phyloP scores from a whole-genome alignment of 345 rosid genomes.

The Acer campestre region DNA sequence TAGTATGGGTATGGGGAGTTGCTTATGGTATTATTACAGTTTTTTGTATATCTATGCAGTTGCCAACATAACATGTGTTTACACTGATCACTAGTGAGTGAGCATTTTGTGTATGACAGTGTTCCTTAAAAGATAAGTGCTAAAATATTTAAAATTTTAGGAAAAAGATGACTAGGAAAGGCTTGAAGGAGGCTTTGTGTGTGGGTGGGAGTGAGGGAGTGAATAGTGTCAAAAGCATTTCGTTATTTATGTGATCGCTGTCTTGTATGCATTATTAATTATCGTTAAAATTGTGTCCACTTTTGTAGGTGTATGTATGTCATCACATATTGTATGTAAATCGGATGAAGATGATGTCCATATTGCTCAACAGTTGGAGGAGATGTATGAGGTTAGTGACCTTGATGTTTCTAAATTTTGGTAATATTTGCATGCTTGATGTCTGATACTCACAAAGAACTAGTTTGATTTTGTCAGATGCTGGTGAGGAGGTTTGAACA shows the following conservation, averaged over 20 bases:
- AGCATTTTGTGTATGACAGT: background rate
- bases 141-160: background rate
- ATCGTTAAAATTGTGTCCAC: background rate
- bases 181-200: background rate
- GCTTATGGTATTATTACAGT: background rate
- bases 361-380: constrained; percentile 56
- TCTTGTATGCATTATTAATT: background rate
- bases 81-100: background rate
- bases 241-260: background rate
- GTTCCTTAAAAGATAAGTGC: background rate
- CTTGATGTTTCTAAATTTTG: constrained; percentile 9
- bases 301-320: constrained; percentile 73
- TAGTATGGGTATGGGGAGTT: background rate
- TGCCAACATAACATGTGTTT: background rate
- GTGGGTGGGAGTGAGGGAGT: background rate
- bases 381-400: constrained; percentile 63
- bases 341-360: constrained; percentile 38
- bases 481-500: constrained; percentile 59
- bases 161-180: background rate
- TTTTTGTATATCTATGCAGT: background rate
- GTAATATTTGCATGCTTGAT: constrained; percentile 10
- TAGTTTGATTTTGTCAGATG: constrained; percentile 47
- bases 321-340: constrained; percentile 55
- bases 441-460: constrained; percentile 13
- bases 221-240: too few species aligned